Evolutionary conservation across 345 rosid species (phyloP).

Genomic region (Lenwebbia sp.): DNA sequence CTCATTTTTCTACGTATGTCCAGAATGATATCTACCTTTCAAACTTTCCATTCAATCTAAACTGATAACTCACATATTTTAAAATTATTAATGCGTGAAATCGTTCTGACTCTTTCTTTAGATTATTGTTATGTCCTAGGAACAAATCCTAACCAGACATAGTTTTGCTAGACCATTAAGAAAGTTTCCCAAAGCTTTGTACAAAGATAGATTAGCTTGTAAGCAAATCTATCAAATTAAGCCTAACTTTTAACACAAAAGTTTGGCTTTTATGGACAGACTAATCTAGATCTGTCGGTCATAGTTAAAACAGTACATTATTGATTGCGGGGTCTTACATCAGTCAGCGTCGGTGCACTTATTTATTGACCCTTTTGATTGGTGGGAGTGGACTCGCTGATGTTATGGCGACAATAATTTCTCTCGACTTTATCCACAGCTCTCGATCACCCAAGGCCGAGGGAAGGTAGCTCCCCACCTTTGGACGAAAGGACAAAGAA

Average conservation of each 20-base stretch:
- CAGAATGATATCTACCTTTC: not conserved
- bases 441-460: not conserved
- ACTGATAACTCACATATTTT: not conserved
- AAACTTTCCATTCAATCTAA: not conserved
- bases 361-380: not conserved
- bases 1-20: not conserved
- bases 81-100: not conserved
- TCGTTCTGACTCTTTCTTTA: not conserved
- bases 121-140: not conserved
- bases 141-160: not conserved
- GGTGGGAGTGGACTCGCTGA: not conserved
- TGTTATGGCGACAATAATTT: not conserved
- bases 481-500: not conserved
- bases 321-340: not conserved
- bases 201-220: not conserved
- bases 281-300: not conserved
- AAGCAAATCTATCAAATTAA: not conserved
- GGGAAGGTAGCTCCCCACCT: not conserved
- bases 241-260: not conserved
- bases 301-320: not conserved
- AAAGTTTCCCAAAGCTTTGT: not conserved
- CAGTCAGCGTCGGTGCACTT: not conserved
- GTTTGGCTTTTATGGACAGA: not conserved
- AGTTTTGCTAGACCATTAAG: not conserved
- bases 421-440: not conserved